phyloP scores from a whole-genome alignment of 1,284 basidiomycete genomes.

The Pseudozyma hubeiensis region DNA sequence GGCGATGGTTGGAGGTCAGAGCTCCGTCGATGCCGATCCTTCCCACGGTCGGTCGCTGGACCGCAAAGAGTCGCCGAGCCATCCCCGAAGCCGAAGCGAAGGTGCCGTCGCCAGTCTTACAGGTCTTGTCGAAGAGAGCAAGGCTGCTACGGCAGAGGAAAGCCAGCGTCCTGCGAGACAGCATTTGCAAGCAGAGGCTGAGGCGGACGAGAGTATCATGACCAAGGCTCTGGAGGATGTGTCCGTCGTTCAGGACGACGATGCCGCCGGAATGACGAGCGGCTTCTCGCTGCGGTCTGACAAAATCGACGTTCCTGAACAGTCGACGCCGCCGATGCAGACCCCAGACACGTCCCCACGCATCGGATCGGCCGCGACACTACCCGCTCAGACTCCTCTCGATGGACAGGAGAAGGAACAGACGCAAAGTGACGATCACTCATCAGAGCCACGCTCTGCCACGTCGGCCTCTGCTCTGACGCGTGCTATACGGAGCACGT shows the following conservation, averaged over 20 bases:
- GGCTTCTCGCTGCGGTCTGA: constrained; percentile 38
- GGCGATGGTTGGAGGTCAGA: constrained; percentile 4
- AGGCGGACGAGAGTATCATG: neutral
- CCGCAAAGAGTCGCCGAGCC: constrained; percentile 8
- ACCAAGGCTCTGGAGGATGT: neutral
- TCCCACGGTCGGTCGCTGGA: constrained; percentile 1
- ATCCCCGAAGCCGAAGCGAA: constrained; percentile 32
- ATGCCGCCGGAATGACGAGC: constrained; percentile 20
- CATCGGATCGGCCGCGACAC: constrained; percentile 3
- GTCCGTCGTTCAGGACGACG: constrained; percentile 5
- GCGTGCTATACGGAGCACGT: constrained; percentile 37
- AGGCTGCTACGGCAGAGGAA: neutral
- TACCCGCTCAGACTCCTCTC: constrained; percentile 4
- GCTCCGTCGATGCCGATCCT: constrained; percentile 1
- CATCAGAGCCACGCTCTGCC: constrained; percentile 5
- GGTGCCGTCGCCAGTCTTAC: constrained; percentile 11
- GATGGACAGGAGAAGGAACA: constrained; percentile 11
- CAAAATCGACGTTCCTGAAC: constrained; percentile 21
- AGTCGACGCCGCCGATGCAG: constrained; percentile 43
- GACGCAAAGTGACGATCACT: neutral
- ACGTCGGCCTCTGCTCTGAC: constrained; percentile 43
- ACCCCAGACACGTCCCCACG: constrained; percentile 39
- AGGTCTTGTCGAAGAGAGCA: neutral
- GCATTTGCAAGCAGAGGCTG: constrained; percentile 1
- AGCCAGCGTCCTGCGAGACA: neutral